Conservation (phyloP, 2,329 filamentous ascomycete genomes). For the Alternaria sp. region DNA sequence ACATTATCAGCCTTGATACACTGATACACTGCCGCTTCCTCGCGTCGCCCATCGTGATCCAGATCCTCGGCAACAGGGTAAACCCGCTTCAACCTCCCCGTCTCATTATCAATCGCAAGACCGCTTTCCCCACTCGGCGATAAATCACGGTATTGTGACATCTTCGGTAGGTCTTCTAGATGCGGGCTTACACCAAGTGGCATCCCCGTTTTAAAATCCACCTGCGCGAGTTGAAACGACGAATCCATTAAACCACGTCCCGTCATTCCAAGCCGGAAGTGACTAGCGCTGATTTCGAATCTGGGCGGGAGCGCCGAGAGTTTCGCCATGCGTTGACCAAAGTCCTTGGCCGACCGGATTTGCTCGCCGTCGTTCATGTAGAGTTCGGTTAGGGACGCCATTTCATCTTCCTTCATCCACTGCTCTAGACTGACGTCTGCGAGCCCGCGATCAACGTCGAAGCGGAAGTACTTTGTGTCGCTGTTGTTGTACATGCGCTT, state of each 20-base stretch:
- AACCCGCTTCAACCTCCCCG: constrained; percentile 40
- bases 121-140: constrained; percentile 47
- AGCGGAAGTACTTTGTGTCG: constrained; percentile 50
- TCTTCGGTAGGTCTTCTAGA: constrained; percentile 33
- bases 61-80: constrained; percentile 49
- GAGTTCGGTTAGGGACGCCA: constrained; percentile 51
- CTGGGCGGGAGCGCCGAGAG: constrained; percentile 47
- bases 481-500: constrained; percentile 52
- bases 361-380: constrained; percentile 52
- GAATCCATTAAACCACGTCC: constrained; percentile 42
- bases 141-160: constrained; percentile 33
- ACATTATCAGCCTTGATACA: constrained; percentile 44
- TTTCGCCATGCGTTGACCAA: constrained; percentile 50
- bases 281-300: constrained; percentile 45
- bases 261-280: constrained; percentile 46
- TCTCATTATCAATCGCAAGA: constrained; percentile 32
- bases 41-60: constrained; percentile 45
- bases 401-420: constrained; percentile 54
- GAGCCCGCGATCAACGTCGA: constrained; percentile 53
- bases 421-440: constrained; percentile 51
- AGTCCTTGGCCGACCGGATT: constrained; percentile 36
- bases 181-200: constrained; percentile 34
- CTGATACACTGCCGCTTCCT: constrained; percentile 49
- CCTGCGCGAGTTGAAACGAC: constrained; percentile 43
- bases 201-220: constrained; percentile 52